Evolutionary conservation across 2,329 filamentous ascomycete genomes (phyloP), one percentile per base, ranked within the genome.

Genomic region (Claviceps africana): DNA sequence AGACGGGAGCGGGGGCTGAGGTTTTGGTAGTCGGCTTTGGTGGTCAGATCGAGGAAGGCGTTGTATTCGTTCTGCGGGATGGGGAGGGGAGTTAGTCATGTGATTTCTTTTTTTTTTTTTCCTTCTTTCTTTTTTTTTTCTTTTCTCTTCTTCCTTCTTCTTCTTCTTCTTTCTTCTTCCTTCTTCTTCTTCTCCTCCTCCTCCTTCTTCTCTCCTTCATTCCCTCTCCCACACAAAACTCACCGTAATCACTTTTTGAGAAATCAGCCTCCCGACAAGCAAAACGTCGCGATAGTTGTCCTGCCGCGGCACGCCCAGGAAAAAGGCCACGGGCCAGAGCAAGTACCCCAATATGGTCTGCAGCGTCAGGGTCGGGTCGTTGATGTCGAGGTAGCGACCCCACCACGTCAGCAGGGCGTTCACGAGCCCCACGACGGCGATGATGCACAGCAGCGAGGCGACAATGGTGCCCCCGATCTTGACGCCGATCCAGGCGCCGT

Each of bases 391-490:
- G 68, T 91, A 95, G 45, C 73, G 75, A 31, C 88, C 88, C 82
- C 85, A 89, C 88, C 88, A 94, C 52, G 81, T 85, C 22, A 95
- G 73, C 8, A 94, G 73, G 49, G 82, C 87, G 62, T 94, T 85
- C 61, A 85, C 67, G 42, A 94, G 75, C 30, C 75, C 83, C 50
- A 95, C 76, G 33, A 89, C 73, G 19, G 86, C 85, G 56, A 94
- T 83, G 61, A 94, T 89, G 69, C 86, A 90, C 30, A 94, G 78
- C n/a, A 94, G 74, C 0, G 83, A 88, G 35, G 83, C 77, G 46
- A 86, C 62, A 53, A 94, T 91, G 78, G 89, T 91, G 55, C 85
- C 86, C 3, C 82, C 88, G 58, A 94, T 89, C 73, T 89, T 91
- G 61, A 94, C 75, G 64, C 88, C 88, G 10, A 93, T 74, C 86